phyloP scores from a whole-genome alignment of 106 monocot genomes.

The Dendrobium huoshanense region DNA sequence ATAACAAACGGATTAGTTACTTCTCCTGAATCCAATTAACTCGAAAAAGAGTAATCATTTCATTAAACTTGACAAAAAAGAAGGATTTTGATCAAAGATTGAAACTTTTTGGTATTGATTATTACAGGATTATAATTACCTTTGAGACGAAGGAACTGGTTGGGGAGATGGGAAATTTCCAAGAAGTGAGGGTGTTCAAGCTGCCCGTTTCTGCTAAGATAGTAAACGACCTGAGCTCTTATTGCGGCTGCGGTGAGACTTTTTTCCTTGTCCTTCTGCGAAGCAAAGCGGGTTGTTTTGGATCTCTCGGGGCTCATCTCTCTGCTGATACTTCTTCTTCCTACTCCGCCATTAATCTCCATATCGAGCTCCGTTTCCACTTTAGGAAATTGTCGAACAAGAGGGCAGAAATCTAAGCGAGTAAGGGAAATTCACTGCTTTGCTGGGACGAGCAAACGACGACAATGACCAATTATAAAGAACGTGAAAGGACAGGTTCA shows the following conservation, averaged over 20 bases:
- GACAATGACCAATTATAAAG: too few relatives aligned
- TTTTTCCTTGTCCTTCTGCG: conserved; percentile 1
- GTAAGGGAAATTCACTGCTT: too few relatives aligned
- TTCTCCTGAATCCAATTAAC: not conserved
- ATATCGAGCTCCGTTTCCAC: not conserved
- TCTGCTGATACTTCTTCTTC: conserved; percentile 26
- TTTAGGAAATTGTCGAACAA: too few relatives aligned
- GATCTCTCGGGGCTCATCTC: conserved; percentile 44
- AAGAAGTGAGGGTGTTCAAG: conserved; percentile 93
- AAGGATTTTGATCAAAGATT: too few relatives aligned
- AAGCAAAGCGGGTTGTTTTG: not conserved
- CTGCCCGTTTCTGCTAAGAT: conserved; percentile 81
- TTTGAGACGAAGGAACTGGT: conserved; percentile 61
- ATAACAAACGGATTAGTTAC: not conserved
- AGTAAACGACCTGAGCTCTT: conserved; percentile 73
- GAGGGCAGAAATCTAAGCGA: too few relatives aligned
- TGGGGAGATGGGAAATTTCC: conserved; percentile 64
- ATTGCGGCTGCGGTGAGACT: conserved; percentile 3
- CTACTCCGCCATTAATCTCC: conserved; percentile 15
- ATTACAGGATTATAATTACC: too few relatives aligned
- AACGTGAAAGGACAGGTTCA: too few relatives aligned
- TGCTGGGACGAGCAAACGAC: too few relatives aligned
- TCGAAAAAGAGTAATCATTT: not conserved
- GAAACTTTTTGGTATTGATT: too few relatives aligned
- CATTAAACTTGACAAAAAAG: too few relatives aligned